Evolutionary conservation across 2,329 filamentous ascomycete genomes (phyloP).

Genomic region (Xylariaceae sp.): DNA sequence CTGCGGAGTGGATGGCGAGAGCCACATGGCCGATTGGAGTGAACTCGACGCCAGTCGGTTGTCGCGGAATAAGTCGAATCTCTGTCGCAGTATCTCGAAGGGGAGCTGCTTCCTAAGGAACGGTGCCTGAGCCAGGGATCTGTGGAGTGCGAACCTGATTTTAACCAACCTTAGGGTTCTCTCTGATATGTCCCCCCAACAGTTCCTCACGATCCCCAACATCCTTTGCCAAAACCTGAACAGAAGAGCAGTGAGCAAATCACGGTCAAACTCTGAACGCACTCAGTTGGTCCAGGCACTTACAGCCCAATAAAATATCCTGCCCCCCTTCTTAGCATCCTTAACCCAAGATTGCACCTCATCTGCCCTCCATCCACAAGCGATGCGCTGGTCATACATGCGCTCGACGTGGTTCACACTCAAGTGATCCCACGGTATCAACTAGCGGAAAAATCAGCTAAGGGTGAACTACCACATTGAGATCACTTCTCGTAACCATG

Average conservation of each 20-base stretch:
- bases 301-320: constrained; percentile 40
- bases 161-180: constrained; percentile 29
- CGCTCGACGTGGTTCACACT: constrained; percentile 38
- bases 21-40: constrained; percentile 40
- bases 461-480: background rate
- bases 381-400: constrained; percentile 40
- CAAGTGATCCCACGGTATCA: constrained; percentile 43
- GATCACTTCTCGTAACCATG: constrained; percentile 1
- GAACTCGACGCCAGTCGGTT: constrained; percentile 31
- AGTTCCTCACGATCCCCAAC: constrained; percentile 27
- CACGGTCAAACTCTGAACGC: constrained; percentile 1
- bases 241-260: background rate
- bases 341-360: constrained; percentile 35
- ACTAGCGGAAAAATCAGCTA: constrained; percentile 13
- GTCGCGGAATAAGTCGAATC: constrained; percentile 26
- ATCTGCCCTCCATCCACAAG: constrained; percentile 42
- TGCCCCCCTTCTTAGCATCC: constrained; percentile 32
- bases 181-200: constrained; percentile 29
- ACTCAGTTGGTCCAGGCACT: constrained; percentile 19
- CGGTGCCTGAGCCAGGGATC: constrained; percentile 2
- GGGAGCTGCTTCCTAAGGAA: constrained; percentile 29
- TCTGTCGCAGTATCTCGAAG: constrained; percentile 35
- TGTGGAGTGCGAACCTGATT: background rate
- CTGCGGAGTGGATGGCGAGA: constrained; percentile 31
- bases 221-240: constrained; percentile 30